These are phyloP conservation scores for Metschnikowia vanudenii DNA, from an alignment of 805 yeast genomes.

Conservation along the genomic window DNA sequence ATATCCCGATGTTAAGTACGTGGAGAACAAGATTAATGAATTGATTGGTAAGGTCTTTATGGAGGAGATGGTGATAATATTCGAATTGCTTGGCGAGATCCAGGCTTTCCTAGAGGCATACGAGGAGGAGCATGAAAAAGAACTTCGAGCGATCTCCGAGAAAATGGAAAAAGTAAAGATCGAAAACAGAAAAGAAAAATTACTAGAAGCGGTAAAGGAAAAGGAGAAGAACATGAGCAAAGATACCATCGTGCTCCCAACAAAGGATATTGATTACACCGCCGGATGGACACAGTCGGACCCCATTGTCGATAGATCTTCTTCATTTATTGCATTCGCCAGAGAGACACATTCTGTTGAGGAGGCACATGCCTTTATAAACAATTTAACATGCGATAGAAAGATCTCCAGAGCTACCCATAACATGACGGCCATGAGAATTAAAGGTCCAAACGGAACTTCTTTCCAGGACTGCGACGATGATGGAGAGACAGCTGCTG, in stretches of 20 bases:
- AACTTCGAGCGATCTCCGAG: constrained; percentile 1
- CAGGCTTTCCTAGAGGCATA: constrained; percentile 47
- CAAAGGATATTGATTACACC: constrained; percentile 43
- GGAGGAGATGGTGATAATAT: constrained; percentile 71
- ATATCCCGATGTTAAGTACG: constrained; percentile 44
- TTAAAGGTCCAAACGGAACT: constrained; percentile 53
- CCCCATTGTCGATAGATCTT: constrained; percentile 77
- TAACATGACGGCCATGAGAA: constrained; percentile 86
- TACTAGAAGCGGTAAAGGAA: constrained; percentile 1
- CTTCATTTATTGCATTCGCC: constrained; percentile 81
- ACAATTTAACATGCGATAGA: constrained; percentile 56
- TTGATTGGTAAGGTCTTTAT: constrained; percentile 48
- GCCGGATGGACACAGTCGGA: constrained; percentile 77
- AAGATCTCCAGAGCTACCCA: constrained; percentile 70
- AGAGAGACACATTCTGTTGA: constrained; percentile 59
- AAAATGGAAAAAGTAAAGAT: constrained; percentile 26
- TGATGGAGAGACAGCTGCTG: constrained; percentile 97
- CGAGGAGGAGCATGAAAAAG: constrained; percentile 10
- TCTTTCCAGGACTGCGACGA: constrained; percentile 86
- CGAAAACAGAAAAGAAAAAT: constrained; percentile 2
- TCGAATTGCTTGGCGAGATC: constrained; percentile 71
- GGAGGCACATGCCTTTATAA: constrained; percentile 58
- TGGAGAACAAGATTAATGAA: constrained; percentile 47
- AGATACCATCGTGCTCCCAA: neutral
- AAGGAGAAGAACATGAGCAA: neutral